Percentiles rank a stretch among this genome's conserved stretches.
phyloP scores from a whole-genome alignment of 768 basidiomycete genomes.

The Clitopilus passeckerianus region DNA sequence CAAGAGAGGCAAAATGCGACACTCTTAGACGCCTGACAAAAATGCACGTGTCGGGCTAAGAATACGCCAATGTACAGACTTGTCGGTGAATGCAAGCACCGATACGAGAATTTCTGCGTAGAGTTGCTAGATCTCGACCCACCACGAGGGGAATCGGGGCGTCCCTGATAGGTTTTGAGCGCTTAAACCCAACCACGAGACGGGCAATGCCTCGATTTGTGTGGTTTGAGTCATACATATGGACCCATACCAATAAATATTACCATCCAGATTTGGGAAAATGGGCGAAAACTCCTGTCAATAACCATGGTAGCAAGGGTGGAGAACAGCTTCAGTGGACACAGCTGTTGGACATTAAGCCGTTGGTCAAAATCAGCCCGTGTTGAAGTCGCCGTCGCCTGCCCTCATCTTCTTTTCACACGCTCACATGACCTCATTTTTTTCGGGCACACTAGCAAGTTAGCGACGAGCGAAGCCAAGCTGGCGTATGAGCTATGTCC shows the following conservation, averaged over 20 bases:
- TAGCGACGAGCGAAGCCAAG: conserved; percentile 4
- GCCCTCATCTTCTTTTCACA: not conserved
- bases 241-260: not conserved
- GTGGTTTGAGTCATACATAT: not conserved
- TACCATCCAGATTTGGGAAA: not conserved
- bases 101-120: not conserved
- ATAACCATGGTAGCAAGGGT: not conserved
- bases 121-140: not conserved
- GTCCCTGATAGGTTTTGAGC: not conserved
- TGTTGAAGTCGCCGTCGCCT: not conserved
- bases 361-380: not conserved
- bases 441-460: not conserved
- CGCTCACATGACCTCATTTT: not conserved
- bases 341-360: not conserved
- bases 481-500: conserved; percentile 19
- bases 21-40: not conserved
- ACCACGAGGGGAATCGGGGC: not conserved
- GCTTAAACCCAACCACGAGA: not conserved
- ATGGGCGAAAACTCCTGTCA: not conserved
- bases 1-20: not conserved
- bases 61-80: not conserved
- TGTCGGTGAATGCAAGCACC: not conserved
- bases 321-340: not conserved
- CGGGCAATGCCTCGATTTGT: not conserved
- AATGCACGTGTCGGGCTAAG: not conserved